A percentile compares a stretch with the other conserved stretches of the same genome.
phyloP scores from a whole-genome alignment of 1,139 yeast species.

The Kodamaea arcana region DNA sequence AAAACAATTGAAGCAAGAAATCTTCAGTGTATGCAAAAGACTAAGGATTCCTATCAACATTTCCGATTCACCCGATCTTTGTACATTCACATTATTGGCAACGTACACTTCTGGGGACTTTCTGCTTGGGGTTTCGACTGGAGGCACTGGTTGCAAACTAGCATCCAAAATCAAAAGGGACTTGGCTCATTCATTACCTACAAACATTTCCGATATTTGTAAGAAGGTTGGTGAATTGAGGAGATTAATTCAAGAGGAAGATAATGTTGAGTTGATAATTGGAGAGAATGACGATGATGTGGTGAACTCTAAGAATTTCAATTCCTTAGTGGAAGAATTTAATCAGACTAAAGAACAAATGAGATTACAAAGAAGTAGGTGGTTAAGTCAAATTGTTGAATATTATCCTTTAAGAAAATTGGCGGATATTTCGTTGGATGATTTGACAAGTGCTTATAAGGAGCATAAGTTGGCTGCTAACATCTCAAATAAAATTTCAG shows the following conservation, averaged over 20 bases:
- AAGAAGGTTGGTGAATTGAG: conserved; percentile 66
- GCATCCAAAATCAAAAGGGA: conserved; percentile 81
- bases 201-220: conserved; percentile 67
- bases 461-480: no score
- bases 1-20: conserved; percentile 25
- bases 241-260: conserved; percentile 51
- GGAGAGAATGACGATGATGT: conserved; percentile 74
- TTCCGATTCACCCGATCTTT: conserved; percentile 65
- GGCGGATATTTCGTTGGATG: conserved; percentile 53
- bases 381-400: conserved; percentile 89
- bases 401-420: conserved; percentile 75
- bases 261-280: conserved; percentile 26
- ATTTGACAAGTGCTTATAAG: conserved; percentile 44
- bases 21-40: conserved; percentile 49
- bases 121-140: conserved; percentile 80
- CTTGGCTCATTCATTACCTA: conserved; percentile 60
- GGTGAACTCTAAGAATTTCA: conserved; percentile 53
- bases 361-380: conserved; percentile 63
- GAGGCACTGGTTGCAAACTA: conserved; percentile 85
- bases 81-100: conserved; percentile 75
- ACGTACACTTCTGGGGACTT: conserved; percentile 68
- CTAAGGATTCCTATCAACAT: conserved; percentile 80
- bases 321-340: conserved; percentile 59
- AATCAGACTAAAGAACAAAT: conserved; percentile 49
- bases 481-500: no score